A percentile compares a stretch with the other conserved stretches of the same genome.
These are phyloP conservation scores for Myxozyma neotropica DNA, from an alignment of 805 yeast genomes.

Conservation along the genomic window DNA sequence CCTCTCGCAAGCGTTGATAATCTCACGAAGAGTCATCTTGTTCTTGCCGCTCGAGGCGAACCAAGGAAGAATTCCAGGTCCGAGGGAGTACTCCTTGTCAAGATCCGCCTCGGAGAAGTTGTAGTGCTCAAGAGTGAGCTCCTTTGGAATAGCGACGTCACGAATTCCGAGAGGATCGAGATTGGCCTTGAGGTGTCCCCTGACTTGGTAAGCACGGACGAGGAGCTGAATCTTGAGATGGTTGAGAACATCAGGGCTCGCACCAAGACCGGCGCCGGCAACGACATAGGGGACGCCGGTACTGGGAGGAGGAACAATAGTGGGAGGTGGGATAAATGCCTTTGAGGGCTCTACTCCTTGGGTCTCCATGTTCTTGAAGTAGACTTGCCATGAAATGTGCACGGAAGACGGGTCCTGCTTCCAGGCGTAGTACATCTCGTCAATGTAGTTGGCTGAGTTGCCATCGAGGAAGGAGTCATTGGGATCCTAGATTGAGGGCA, in stretches of 20 bases:
- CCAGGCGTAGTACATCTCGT: slow-evolving; percentile 98
- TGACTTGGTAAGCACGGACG: slow-evolving; percentile 97
- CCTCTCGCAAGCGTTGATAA: slow-evolving; percentile 74
- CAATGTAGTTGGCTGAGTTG: slow-evolving; percentile 87
- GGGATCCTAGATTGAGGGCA: slow-evolving; percentile 22
- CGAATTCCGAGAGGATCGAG: slow-evolving; percentile 94
- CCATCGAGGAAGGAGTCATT: slow-evolving; percentile 79
- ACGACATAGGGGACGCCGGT: slow-evolving; percentile 71
- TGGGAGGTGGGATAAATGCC: slow-evolving; percentile 92
- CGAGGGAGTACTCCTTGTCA: slow-evolving; percentile 79
- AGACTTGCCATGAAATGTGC: slow-evolving; percentile 90
- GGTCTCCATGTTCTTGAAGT: slow-evolving; percentile 85
- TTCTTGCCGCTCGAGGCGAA: slow-evolving; percentile 68
- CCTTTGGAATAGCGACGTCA: slow-evolving; percentile 82
- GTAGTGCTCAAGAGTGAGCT: slow-evolving; percentile 87
- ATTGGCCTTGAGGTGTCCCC: slow-evolving; percentile 95
- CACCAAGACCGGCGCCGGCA: slow-evolving; percentile 50
- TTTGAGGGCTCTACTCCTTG: slow-evolving; percentile 66
- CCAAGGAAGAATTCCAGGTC: slow-evolving; percentile 96
- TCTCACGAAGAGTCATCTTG: slow-evolving; percentile 73
- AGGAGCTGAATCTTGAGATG: slow-evolving; percentile 94
- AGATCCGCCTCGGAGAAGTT: slow-evolving; percentile 88
- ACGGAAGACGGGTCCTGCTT: slow-evolving; percentile 84
- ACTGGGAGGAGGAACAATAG: slow-evolving; percentile 76
- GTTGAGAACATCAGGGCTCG: slow-evolving; percentile 67